Evolutionary conservation across 805 yeast genomes (phyloP), one percentile per base, ranked within the genome.

Genomic region (Saturnispora besseyi): DNA sequence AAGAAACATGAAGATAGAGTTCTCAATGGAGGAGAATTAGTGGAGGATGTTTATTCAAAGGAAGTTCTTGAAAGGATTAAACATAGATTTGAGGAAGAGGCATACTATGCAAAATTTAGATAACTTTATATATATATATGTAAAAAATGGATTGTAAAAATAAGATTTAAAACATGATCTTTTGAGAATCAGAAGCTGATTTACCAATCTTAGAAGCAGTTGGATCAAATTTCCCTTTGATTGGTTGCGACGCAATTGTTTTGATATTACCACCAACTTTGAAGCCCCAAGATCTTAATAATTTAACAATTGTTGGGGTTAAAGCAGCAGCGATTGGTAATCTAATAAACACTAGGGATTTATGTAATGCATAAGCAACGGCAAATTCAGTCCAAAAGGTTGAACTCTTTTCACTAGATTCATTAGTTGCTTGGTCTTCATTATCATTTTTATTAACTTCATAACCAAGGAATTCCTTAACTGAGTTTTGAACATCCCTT

Each of bases 311-410:
- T 1, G 79, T 62, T 5, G 99, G 99, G 0, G 97, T 89, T 11
- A 90, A 76, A 2, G 96, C 95, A 0, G 96, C 96, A 0, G 97
- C 84, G 30, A 88, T 65, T 12, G 99, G 99, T 5, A 93, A 70
- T 54, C 99, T 76, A 40, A 93, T 76, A 53, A 91, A 78, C 24
- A 91, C 77, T 54, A 93, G 73, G 4, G 90, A 78, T 69, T 93
- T 93, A 71, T 93, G 98, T 43, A 93, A 70, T 2, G 96, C 96
- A 63, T 93, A 93, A 0, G 98, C 98, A 47, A 93, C 76, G 11
- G 86, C 81, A 57, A 88, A 79, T 65, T 91, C 97, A 0, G 97
- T 84, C 74, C 87, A 62, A 61, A 88, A 63, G 50, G 82, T 72
- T 7, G 66, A 61, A 21, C 53, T 51, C 22, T 59, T 50, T 31